A percentile compares a stretch with the other conserved stretches of the same genome.
Conservation (phyloP, 148 eudicot genomes). For the Bassia scoparia region DNA sequence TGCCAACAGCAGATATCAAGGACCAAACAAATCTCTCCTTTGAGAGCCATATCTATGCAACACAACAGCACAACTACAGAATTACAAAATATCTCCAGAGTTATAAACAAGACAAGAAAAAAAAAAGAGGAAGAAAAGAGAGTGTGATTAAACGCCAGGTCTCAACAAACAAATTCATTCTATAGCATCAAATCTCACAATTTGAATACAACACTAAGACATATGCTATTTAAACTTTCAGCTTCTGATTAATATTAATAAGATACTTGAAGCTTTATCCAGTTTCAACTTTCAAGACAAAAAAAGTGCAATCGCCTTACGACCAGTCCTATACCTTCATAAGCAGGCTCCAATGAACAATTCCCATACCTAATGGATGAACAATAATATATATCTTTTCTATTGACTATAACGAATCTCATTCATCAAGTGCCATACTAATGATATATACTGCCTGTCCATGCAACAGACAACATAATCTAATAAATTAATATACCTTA, state of each 20-base stretch:
- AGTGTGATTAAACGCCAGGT: background rate
- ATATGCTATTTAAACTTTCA: too few relatives aligned
- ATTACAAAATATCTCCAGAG: background rate
- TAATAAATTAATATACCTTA: too few relatives aligned
- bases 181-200: background rate
- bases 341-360: too few relatives aligned
- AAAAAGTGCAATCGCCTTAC: too few relatives aligned
- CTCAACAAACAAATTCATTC: background rate
- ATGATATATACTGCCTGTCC: too few relatives aligned
- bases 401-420: too few relatives aligned
- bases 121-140: background rate
- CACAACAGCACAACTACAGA: slow-evolving; percentile 26
- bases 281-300: background rate
- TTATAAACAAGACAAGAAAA: too few relatives aligned
- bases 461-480: too few relatives aligned
- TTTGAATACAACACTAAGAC: background rate
- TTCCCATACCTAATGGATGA: too few relatives aligned
- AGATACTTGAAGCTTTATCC: background rate
- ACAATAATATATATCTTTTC: too few relatives aligned
- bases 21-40: slow-evolving; percentile 99
- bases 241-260: background rate
- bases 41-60: slow-evolving; percentile 78
- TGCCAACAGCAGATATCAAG: slow-evolving; percentile 98
- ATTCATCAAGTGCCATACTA: too few relatives aligned
- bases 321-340: too few relatives aligned